These are phyloP conservation scores for Syzygium syzygioides DNA, from an alignment of 441 rosid species.

Conservation along the genomic window DNA sequence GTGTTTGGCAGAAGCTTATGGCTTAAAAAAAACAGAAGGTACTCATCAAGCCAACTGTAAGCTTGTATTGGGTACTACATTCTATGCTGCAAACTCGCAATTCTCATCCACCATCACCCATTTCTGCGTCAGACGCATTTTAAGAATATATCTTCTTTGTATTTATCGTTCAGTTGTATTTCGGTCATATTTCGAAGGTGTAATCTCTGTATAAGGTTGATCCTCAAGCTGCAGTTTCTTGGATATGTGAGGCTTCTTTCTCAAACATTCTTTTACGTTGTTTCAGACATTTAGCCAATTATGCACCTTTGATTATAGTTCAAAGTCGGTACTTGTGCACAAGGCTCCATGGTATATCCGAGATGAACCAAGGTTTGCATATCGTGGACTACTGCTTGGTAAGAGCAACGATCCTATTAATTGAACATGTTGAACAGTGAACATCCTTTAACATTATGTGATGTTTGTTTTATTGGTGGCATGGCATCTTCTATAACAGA, in stretches of 20 bases:
- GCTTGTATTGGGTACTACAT: background rate
- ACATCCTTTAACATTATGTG: constrained; percentile 4
- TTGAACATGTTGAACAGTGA: background rate
- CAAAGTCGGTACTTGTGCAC: constrained; percentile 60
- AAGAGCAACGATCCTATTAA: constrained; percentile 1
- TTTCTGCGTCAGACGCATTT: background rate
- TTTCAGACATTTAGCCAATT: constrained; percentile 93
- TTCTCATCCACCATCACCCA: background rate
- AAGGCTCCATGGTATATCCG: constrained; percentile 86
- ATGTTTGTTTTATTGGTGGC: background rate
- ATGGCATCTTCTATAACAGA: constrained; percentile 36
- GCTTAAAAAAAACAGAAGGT: background rate
- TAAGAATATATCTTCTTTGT: background rate
- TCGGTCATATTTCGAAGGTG: background rate
- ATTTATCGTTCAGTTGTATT: background rate
- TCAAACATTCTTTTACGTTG: constrained; percentile 7
- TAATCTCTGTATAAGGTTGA: background rate
- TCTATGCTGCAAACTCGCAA: background rate
- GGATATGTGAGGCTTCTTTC: background rate
- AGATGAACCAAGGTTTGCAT: constrained; percentile 84
- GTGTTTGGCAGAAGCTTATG: background rate
- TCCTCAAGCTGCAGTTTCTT: background rate
- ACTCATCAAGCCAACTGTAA: background rate
- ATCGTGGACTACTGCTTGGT: constrained; percentile 87
- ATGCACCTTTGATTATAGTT: constrained; percentile 62